Evolutionary conservation across 148 eudicot genomes (phyloP).

Genomic region (Vaccinium vitisidaea): DNA sequence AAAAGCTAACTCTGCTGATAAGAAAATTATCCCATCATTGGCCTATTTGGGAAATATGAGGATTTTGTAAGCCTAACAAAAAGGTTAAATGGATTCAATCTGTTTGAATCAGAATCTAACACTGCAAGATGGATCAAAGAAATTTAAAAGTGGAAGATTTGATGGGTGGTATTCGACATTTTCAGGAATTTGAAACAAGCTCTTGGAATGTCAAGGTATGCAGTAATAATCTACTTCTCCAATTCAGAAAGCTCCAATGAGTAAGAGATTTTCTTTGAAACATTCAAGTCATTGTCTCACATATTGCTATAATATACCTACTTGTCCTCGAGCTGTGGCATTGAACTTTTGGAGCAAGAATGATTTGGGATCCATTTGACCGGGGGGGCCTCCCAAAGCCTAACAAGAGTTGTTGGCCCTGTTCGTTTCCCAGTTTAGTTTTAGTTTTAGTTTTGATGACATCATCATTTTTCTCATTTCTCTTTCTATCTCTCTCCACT

Average conservation of each 20-base stretch:
- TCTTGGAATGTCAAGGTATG: not conserved
- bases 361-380: constrained; percentile 98
- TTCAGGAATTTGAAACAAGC: constrained; percentile 6
- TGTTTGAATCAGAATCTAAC: not conserved
- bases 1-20: not conserved
- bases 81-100: not conserved
- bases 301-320: constrained; percentile 29
- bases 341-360: constrained; percentile 90
- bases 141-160: not conserved
- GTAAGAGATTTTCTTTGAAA: not conserved
- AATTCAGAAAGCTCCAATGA: not conserved
- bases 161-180: not conserved
- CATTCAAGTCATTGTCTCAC: not conserved
- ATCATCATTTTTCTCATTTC: too few relatives aligned
- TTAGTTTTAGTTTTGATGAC: too few relatives aligned
- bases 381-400: constrained; percentile 97
- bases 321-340: constrained; percentile 67
- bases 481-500: too few relatives aligned
- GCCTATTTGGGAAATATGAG: not conserved
- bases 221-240: not conserved
- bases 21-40: not conserved
- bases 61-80: not conserved
- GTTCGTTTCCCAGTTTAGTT: too few relatives aligned
- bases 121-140: not conserved
- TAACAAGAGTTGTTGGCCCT: constrained; percentile 29